Base-by-base conservation (phyloP, 148 eudicot genomes). In the Bassia scoparia region DNA sequence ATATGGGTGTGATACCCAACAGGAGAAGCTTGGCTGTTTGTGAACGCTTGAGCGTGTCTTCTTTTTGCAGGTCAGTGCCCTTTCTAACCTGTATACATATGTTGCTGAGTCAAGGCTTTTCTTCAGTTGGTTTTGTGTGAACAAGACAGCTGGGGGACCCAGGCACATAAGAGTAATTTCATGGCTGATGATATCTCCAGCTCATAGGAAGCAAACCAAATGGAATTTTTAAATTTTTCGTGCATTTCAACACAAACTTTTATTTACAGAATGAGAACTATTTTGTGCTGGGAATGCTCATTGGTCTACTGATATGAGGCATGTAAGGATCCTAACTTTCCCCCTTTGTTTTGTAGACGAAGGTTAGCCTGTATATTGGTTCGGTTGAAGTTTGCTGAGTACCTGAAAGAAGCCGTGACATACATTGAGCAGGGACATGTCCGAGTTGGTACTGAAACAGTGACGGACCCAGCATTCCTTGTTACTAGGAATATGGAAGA, bases 401-500 rank as follows among this genome's bases (percentile, higher is more conserved):
- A 89, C 53, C 69, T 88, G 78, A 89, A 88, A 81, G 96, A 92
- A 77, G 96, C 97, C 7, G 88, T 90, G 66, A 90, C 94, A 18
- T 92, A 88, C 80, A 90, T 92, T 21, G 96, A 96, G 74, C 97
- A 96, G 78, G 97, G 99, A 46, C 99, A 96, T 76, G 76, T 96
- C 44, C 94, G 97, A 29, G 96, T 92, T 30, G 99, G 99, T 70
- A 90, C 94, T n/a, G 95, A 96, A 5, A 85, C 90, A 1, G 91
- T 96, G 52, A 90, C 96, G 14, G 99, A 96, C 71, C 97, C 99
- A 5, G 99, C 99, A 52, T 96, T 77, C 75, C 97, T 92, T 67
- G 99, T 96, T 16, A 96, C 97, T 21, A 87, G 99, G 76, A 90
- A 86, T 62, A 86, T 96, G 97, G 97, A 96, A 83, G 97, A 96